Evolutionary conservation across 176 grass and related monocot species (phyloP).

Genomic region (Hyparrhenia diplandra): DNA sequence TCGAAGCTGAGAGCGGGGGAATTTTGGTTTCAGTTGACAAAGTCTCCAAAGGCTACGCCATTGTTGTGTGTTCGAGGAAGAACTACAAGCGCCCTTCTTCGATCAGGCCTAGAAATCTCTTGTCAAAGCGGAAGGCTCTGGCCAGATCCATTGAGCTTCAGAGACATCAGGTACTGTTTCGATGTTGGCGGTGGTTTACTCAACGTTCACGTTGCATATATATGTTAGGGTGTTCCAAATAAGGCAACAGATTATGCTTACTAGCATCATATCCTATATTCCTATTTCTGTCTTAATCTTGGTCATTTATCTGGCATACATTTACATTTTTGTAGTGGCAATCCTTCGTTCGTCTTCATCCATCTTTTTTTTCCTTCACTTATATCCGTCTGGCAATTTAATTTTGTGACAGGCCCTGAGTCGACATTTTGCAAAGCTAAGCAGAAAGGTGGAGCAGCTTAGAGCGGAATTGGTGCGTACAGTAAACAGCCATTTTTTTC

Average conservation of each 20-base stretch:
- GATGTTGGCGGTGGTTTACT: neutral
- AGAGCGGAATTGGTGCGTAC: constrained; percentile 67
- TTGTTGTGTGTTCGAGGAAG: constrained; percentile 72
- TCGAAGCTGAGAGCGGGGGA: constrained; percentile 86
- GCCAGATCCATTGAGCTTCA: constrained; percentile 85
- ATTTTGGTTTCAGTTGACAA: constrained; percentile 62
- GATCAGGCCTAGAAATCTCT: constrained; percentile 70
- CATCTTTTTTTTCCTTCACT: neutral
- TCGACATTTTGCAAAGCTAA: constrained; percentile 52
- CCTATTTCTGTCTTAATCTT: neutral
- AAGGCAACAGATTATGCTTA: neutral
- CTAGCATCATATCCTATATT: neutral
- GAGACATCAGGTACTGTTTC: constrained; percentile 60
- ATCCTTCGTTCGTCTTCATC: neutral
- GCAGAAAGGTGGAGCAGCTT: constrained; percentile 56
- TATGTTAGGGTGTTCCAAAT: neutral
- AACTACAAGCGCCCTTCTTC: constrained; percentile 54
- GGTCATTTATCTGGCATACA: neutral
- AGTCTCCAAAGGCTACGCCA: constrained; percentile 47
- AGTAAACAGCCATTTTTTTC: neutral
- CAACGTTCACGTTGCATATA: neutral
- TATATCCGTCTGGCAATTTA: neutral
- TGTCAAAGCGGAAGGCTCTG: constrained; percentile 81
- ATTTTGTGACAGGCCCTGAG: constrained; percentile 47
- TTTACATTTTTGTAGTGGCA: neutral